These are phyloP conservation scores for Xerocomus potaroensis DNA, from an alignment of 768 basidiomycete species.

Conservation along the genomic window DNA sequence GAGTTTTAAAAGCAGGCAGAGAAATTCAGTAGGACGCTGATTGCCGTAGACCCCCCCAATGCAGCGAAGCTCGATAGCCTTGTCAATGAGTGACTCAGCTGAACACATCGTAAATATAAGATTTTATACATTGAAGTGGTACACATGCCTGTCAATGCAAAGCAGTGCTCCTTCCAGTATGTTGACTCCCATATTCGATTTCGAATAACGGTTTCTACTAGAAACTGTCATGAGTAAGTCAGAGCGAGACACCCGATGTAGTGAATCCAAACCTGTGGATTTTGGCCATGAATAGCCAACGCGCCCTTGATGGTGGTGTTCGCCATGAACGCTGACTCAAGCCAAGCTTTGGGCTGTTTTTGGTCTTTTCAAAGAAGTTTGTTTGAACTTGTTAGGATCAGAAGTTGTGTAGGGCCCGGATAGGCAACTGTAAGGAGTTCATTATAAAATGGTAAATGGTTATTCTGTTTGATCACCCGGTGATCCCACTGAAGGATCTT, in stretches of 20 bases:
- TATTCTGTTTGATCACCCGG: too few relatives aligned
- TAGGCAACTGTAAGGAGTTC: too few relatives aligned
- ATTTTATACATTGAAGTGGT: neutral
- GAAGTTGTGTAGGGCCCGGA: slow-evolving; percentile 28
- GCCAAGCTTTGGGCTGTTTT: neutral
- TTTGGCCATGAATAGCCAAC: slow-evolving; percentile 89
- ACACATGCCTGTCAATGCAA: slow-evolving; percentile 82
- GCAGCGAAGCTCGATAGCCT: slow-evolving; percentile 72
- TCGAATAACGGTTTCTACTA: slow-evolving; percentile 95
- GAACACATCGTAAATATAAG: slow-evolving; percentile 1
- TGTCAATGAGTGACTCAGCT: slow-evolving; percentile 95
- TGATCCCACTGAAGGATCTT: too few relatives aligned
- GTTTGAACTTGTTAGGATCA: slow-evolving; percentile 24
- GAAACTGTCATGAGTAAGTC: slow-evolving; percentile 49
- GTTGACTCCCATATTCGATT: slow-evolving; percentile 91
- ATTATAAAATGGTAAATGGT: too few relatives aligned
- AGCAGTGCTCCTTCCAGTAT: slow-evolving; percentile 99
- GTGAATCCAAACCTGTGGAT: slow-evolving; percentile 73
- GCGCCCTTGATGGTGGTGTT: slow-evolving; percentile 91
- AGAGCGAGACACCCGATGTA: neutral
- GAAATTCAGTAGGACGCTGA: slow-evolving; percentile 90
- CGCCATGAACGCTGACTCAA: slow-evolving; percentile 53
- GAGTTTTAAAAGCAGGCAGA: slow-evolving; percentile 89
- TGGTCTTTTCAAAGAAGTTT: neutral
- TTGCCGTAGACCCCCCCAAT: slow-evolving; percentile 97